These are phyloP conservation scores for Trichophyton rubrum DNA, from an alignment of 2,329 filamentous ascomycete genomes.

Conservation along the genomic window DNA sequence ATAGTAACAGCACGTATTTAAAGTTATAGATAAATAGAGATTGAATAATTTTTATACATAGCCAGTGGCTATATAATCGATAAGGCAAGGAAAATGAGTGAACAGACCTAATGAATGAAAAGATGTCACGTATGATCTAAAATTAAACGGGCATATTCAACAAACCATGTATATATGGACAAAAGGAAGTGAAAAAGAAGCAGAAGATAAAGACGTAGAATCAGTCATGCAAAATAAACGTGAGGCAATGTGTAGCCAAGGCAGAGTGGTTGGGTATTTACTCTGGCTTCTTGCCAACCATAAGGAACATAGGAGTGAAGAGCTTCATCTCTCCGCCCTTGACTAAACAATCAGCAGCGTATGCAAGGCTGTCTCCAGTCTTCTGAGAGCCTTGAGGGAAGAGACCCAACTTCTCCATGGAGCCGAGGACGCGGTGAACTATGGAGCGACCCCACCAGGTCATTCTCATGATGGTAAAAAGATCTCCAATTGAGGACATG, in stretches of 20 bases:
- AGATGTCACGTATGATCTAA: not conserved
- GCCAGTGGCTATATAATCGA: not conserved
- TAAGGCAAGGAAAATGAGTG: not conserved
- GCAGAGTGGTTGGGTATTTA: slow-evolving; percentile 14
- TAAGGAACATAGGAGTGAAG: slow-evolving; percentile 98
- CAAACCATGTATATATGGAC: not conserved
- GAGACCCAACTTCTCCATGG: slow-evolving; percentile 60
- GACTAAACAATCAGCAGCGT: slow-evolving; percentile 73
- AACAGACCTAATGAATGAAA: not conserved
- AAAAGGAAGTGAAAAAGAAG: not conserved
- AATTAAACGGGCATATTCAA: not conserved
- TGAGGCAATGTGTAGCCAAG: not conserved
- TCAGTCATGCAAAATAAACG: not conserved
- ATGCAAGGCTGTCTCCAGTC: slow-evolving; percentile 79
- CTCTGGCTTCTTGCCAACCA: slow-evolving; percentile 77
- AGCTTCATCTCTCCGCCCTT: slow-evolving; percentile 76
- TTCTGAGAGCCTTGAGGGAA: slow-evolving; percentile 79
- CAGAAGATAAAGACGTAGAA: not conserved
- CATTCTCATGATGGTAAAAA: slow-evolving; percentile 77
- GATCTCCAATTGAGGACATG: slow-evolving; percentile 64
- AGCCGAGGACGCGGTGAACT: slow-evolving; percentile 64
- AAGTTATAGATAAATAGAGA: not conserved
- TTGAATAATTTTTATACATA: not conserved
- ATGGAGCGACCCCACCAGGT: slow-evolving; percentile 66
- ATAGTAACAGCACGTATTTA: not conserved